Percentiles rank a stretch among this genome's conserved stretches.
phyloP scores from a whole-genome alignment of 1,139 yeast species.

The Blastobotrys serpentis region DNA sequence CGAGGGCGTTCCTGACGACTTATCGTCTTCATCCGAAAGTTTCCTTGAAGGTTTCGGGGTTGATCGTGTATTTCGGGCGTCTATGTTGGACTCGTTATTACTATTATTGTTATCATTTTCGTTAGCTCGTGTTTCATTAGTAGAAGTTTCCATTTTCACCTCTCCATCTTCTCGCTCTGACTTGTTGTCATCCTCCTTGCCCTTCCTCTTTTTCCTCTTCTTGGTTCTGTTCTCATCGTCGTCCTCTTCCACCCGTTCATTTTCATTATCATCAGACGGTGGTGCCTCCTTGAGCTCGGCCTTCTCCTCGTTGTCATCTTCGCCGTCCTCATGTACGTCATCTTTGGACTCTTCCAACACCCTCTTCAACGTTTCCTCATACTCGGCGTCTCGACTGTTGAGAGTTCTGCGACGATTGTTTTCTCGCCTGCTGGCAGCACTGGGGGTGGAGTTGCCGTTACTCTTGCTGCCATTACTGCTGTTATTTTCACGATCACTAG shows the following conservation, averaged over 20 bases:
- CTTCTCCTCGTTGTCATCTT: conserved; percentile 21
- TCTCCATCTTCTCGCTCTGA: background rate
- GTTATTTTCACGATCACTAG: conserved; percentile 19
- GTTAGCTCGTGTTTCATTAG: conserved; percentile 2
- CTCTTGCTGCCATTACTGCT: conserved; percentile 21
- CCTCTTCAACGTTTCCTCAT: conserved; percentile 65
- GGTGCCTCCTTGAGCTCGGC: too few relatives aligned
- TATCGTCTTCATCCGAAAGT: conserved; percentile 7
- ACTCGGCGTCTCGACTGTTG: conserved; percentile 52
- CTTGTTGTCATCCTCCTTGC: background rate
- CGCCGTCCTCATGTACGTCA: conserved; percentile 33
- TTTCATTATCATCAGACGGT: conserved; percentile 14
- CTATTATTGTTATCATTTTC: background rate
- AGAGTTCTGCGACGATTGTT: conserved; percentile 33
- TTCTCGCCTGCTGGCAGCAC: conserved; percentile 13
- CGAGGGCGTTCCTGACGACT: background rate
- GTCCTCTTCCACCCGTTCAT: conserved; percentile 15
- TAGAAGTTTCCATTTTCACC: background rate
- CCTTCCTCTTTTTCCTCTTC: conserved; percentile 1
- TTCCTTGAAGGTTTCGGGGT: background rate
- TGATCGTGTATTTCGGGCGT: conserved; percentile 2
- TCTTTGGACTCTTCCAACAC: conserved; percentile 72
- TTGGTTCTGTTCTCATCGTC: conserved; percentile 4
- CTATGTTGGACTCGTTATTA: background rate
- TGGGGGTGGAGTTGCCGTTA: conserved; percentile 16